phyloP scores from a whole-genome alignment of 2,329 filamentous ascomycete species.

The Pseudocercospora fuligena region DNA sequence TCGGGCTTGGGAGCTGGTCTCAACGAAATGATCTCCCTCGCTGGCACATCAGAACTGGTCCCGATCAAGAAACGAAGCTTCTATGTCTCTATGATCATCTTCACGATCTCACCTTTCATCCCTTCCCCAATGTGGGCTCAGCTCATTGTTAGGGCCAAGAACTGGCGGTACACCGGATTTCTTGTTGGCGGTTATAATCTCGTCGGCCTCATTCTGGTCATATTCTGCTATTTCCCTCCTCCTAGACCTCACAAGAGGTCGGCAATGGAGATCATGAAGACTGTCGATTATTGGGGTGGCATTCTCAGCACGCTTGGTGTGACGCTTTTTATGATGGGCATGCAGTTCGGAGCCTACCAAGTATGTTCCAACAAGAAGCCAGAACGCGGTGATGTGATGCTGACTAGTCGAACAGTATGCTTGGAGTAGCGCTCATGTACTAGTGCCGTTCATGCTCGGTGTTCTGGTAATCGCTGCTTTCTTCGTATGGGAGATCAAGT shows the following conservation, averaged over 20 bases:
- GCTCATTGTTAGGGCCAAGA: slow-evolving; percentile 55
- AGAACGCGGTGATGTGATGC: too few relatives aligned
- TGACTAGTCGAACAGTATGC: slow-evolving; percentile 22
- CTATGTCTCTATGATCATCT: slow-evolving; percentile 65
- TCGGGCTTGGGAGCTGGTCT: slow-evolving; percentile 71
- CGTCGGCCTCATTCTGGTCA: slow-evolving; percentile 57
- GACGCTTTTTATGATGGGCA: slow-evolving; percentile 57
- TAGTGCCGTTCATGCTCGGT: slow-evolving; percentile 43
- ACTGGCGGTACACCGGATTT: slow-evolving; percentile 62
- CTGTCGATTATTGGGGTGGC: slow-evolving; percentile 59
- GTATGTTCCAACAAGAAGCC: too few relatives aligned
- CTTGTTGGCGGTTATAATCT: slow-evolving; percentile 59
- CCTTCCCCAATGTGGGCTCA: slow-evolving; percentile 67
- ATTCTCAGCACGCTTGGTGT: slow-evolving; percentile 57
- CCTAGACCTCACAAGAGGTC: slow-evolving; percentile 48
- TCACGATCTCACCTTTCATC: slow-evolving; percentile 67
- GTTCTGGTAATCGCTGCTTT: slow-evolving; percentile 39
- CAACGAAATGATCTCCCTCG: slow-evolving; percentile 70
- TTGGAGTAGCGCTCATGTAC: slow-evolving; percentile 35
- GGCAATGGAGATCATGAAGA: slow-evolving; percentile 48
- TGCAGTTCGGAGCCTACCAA: slow-evolving; percentile 34
- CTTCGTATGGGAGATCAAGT: slow-evolving; percentile 39
- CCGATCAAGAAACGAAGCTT: slow-evolving; percentile 68
- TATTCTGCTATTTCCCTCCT: slow-evolving; percentile 61
- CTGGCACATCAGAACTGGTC: slow-evolving; percentile 70